phyloP scores from a whole-genome alignment of 148 eudicot genomes.

The Camellia japonica region DNA sequence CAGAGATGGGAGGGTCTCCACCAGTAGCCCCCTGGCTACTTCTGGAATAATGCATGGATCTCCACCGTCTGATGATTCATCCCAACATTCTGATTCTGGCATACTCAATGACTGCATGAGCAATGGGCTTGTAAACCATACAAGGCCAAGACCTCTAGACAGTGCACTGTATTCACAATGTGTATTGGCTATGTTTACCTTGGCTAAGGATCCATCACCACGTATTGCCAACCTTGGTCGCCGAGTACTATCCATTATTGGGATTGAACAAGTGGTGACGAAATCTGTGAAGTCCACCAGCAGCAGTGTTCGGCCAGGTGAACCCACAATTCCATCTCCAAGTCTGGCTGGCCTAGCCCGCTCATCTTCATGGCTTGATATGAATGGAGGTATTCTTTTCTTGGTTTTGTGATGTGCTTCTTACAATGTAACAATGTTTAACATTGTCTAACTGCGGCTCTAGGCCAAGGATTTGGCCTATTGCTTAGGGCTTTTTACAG shows the following conservation, averaged over 20 bases:
- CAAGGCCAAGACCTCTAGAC: constrained; percentile 64
- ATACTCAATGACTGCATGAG: constrained; percentile 46
- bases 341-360: constrained; percentile 84
- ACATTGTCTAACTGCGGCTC: neutral
- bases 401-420: neutral
- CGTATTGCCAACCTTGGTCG: constrained; percentile 81
- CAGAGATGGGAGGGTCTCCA: constrained; percentile 80
- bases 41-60: constrained; percentile 91
- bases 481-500: neutral
- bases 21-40: constrained; percentile 79
- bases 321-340: constrained; percentile 39
- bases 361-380: constrained; percentile 91
- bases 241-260: constrained; percentile 72
- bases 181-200: constrained; percentile 66
- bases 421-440: constrained; percentile 9
- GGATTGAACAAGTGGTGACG: constrained; percentile 82
- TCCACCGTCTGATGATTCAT: constrained; percentile 89
- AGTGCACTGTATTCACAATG: constrained; percentile 68
- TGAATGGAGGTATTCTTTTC: constrained; percentile 67
- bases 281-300: constrained; percentile 55
- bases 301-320: constrained; percentile 46
- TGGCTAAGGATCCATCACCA: constrained; percentile 96
- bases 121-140: constrained; percentile 61
- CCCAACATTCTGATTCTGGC: constrained; percentile 92
- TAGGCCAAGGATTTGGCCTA: neutral